Conservation (phyloP, 2,329 filamentous ascomycete genomes). For the Cladosporium sp. region DNA sequence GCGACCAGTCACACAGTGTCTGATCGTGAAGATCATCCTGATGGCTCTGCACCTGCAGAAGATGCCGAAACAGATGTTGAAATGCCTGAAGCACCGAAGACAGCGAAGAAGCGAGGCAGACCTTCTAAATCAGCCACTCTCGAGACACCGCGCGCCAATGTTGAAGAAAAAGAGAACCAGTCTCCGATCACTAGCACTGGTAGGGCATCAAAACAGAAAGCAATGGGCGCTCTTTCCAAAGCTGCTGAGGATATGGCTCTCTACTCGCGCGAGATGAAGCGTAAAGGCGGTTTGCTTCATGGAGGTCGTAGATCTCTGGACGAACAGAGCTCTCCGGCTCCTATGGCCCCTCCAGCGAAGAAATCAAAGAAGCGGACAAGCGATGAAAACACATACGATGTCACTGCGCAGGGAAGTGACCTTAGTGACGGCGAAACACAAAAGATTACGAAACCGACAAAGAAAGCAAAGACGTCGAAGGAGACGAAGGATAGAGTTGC, state of each 20-base stretch:
- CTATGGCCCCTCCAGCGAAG: constrained; percentile 14
- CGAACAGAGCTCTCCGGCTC: constrained; percentile 32
- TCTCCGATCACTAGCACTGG: constrained; percentile 70
- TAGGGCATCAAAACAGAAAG: constrained; percentile 83
- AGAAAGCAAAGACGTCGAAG: constrained; percentile 53
- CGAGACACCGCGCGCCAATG: constrained; percentile 25
- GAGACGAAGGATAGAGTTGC: not conserved
- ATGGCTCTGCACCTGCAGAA: constrained; percentile 7
- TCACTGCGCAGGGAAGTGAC: constrained; percentile 41
- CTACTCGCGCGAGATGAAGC: constrained; percentile 91
- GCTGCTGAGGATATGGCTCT: constrained; percentile 80
- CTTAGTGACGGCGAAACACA: constrained; percentile 44
- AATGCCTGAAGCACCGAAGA: constrained; percentile 16
- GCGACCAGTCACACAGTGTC: constrained; percentile 7
- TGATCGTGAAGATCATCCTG: not conserved
- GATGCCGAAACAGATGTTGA: constrained; percentile 21
- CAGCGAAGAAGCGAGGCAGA: constrained; percentile 25
- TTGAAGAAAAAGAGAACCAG: constrained; percentile 68
- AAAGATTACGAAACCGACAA: constrained; percentile 44
- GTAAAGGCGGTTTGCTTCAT: constrained; percentile 62
- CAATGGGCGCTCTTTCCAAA: constrained; percentile 69
- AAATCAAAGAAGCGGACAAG: constrained; percentile 33
- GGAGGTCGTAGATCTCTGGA: constrained; percentile 49
- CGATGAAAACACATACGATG: constrained; percentile 37
- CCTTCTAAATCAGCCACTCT: constrained; percentile 21